Conservation (phyloP, 352 stramenopile species). For the Phytopythium cucurbitacearum region DNA sequence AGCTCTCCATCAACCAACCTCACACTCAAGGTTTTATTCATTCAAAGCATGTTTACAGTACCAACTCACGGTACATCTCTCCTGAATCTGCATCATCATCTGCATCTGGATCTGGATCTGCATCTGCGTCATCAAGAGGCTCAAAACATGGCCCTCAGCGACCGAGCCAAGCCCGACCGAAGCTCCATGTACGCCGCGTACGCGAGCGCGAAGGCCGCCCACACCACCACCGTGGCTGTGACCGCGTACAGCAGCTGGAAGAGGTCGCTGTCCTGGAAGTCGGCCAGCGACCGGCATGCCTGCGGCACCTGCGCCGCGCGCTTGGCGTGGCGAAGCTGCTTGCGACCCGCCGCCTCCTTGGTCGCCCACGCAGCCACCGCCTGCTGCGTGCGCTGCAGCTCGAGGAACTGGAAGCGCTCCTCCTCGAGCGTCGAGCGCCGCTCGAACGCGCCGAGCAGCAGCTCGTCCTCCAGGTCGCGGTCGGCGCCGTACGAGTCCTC, state of each 20-base stretch:
- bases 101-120: neutral
- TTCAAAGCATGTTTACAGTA: neutral
- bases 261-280: constrained; percentile 40
- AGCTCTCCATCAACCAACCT: neutral
- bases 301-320: constrained; percentile 19
- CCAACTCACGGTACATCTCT: neutral
- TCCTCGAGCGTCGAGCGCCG: constrained; percentile 50
- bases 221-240: constrained; percentile 45
- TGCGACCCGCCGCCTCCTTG: constrained; percentile 40
- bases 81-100: neutral
- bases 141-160: neutral
- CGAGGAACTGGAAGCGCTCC: constrained; percentile 35
- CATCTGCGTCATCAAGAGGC: neutral
- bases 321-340: constrained; percentile 27
- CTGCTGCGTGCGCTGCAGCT: constrained; percentile 53
- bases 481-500: constrained; percentile 15
- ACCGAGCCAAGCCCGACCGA: neutral
- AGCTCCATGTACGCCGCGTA: constrained; percentile 17
- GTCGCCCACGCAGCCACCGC: constrained; percentile 44
- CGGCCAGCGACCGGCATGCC: constrained; percentile 26
- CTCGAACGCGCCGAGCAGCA: constrained; percentile 25
- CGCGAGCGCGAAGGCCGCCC: constrained; percentile 25
- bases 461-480: constrained; percentile 24
- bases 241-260: constrained; percentile 44
- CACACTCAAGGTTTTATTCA: neutral